A percentile compares a stretch with the other conserved stretches of the same genome.
phyloP scores from a whole-genome alignment of 768 basidiomycete genomes.

The Lentinus brumalis region DNA sequence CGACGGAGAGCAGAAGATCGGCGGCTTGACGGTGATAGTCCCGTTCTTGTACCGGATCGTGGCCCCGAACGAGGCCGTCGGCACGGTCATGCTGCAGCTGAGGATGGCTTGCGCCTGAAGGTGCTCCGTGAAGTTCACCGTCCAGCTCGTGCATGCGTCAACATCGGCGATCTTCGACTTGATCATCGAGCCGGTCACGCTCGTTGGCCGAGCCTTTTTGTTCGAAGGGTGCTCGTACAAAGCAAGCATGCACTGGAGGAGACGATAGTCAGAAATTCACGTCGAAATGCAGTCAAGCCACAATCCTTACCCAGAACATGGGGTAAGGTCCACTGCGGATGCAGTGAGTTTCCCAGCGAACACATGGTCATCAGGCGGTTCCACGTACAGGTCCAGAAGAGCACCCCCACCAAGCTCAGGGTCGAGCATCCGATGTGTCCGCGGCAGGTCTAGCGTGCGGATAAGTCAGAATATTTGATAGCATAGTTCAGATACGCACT shows the following conservation, averaged over 20 bases:
- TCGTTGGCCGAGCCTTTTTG: constrained; percentile 54
- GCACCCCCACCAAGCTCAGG: constrained; percentile 82
- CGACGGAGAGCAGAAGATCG: constrained; percentile 66
- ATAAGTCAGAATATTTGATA: neutral
- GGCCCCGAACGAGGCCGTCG: constrained; percentile 51
- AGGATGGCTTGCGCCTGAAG: constrained; percentile 74
- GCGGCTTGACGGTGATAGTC: constrained; percentile 60
- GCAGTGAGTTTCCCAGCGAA: neutral
- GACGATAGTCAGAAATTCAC: constrained; percentile 1
- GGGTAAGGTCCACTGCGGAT: constrained; percentile 73
- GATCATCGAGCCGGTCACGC: constrained; percentile 69
- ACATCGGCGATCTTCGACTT: constrained; percentile 79
- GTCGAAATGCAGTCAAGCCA: neutral
- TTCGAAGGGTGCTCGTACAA: constrained; percentile 84
- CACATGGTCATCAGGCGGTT: constrained; percentile 28
- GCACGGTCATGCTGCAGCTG: constrained; percentile 64
- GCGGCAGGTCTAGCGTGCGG: constrained; percentile 53
- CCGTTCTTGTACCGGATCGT: constrained; percentile 77
- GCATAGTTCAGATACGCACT: constrained; percentile 43
- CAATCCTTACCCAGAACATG: constrained; percentile 63
- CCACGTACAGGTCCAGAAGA: constrained; percentile 70
- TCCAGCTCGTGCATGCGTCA: constrained; percentile 76
- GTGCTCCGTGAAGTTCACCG: constrained; percentile 64
- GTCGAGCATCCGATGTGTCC: constrained; percentile 75
- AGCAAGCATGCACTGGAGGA: constrained; percentile 67